Percentiles rank a stretch among this genome's conserved stretches.
Evolutionary conservation across 2,329 filamentous ascomycete species (phyloP).

Genomic region (Trichoderma aggressivum): DNA sequence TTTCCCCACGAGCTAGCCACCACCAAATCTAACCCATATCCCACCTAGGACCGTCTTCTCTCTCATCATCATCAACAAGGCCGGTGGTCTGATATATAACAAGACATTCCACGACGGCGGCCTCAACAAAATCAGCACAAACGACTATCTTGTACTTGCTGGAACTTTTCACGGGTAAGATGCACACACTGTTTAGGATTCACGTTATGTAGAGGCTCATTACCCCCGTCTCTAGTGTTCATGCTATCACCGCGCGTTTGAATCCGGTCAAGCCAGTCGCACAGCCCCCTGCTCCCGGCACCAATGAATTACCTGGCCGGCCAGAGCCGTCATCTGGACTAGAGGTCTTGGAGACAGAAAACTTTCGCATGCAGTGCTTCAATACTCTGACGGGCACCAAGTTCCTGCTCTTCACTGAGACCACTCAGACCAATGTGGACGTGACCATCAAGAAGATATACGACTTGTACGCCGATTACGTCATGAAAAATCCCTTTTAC

Average conservation of each 20-base stretch:
- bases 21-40: not conserved
- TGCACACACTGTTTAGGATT: conserved; percentile 22
- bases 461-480: conserved; percentile 92
- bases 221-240: conserved; percentile 47
- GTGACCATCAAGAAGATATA: conserved; percentile 80
- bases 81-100: conserved; percentile 93
- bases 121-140: conserved; percentile 84
- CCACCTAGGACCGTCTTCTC: conserved; percentile 80
- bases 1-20: not conserved
- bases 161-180: conserved; percentile 90
- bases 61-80: conserved; percentile 98
- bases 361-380: conserved; percentile 95
- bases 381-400: conserved; percentile 92
- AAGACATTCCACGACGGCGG: conserved; percentile 84
- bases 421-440: conserved; percentile 82
- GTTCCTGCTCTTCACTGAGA: conserved; percentile 92
- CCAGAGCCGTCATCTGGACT: conserved; percentile 71
- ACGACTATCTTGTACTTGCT: conserved; percentile 94
- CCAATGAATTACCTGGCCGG: conserved; percentile 42
- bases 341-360: conserved; percentile 88
- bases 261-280: conserved; percentile 48
- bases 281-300: conserved; percentile 35
- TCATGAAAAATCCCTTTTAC: conserved; percentile 99
- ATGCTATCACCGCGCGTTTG: conserved; percentile 64
- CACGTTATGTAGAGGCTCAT: conserved; percentile 10